These are phyloP conservation scores for Phyllosticta capitalensis DNA, from an alignment of 2,329 filamentous ascomycete genomes.

Conservation along the genomic window DNA sequence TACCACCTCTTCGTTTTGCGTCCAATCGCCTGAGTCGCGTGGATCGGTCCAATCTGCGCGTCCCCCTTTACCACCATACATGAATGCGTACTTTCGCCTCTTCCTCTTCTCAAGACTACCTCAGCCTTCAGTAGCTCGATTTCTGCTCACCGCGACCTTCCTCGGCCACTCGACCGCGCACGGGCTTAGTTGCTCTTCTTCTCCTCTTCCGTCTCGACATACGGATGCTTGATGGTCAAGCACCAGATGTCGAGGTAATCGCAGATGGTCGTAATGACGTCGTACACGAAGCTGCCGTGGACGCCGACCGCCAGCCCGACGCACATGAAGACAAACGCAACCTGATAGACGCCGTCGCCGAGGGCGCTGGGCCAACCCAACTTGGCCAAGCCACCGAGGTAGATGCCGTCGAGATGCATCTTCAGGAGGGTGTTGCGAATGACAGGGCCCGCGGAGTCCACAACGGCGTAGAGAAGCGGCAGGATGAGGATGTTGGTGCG, in stretches of 20 bases:
- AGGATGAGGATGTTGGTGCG: slow-evolving; percentile 78
- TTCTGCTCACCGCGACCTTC: too few species aligned
- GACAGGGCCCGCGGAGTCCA: slow-evolving; percentile 70
- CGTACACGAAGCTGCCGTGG: slow-evolving; percentile 95
- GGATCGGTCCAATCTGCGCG: too few species aligned
- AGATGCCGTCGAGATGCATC: slow-evolving; percentile 16
- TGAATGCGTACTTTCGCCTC: too few species aligned
- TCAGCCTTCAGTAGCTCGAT: too few species aligned
- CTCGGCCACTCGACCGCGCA: background rate
- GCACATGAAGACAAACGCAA: slow-evolving; percentile 83
- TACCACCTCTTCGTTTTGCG: too few species aligned
- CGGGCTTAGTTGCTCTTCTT: background rate
- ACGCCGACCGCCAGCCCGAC: slow-evolving; percentile 76
- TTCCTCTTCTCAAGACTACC: too few species aligned
- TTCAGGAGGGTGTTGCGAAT: slow-evolving; percentile 35
- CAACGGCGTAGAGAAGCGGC: slow-evolving; percentile 66
- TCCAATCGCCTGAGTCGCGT: too few species aligned
- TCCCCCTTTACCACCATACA: too few species aligned
- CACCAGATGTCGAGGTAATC: slow-evolving; percentile 99
- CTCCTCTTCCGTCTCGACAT: slow-evolving; percentile 32
- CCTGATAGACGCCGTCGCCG: slow-evolving; percentile 66
- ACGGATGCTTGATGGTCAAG: slow-evolving; percentile 84
- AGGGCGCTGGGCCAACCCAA: slow-evolving; percentile 41
- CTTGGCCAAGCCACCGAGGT: slow-evolving; percentile 14
- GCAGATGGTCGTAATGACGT: slow-evolving; percentile 95